Base-by-base conservation (phyloP, 169 alveolate species). In the Plasmodium adleri region DNA sequence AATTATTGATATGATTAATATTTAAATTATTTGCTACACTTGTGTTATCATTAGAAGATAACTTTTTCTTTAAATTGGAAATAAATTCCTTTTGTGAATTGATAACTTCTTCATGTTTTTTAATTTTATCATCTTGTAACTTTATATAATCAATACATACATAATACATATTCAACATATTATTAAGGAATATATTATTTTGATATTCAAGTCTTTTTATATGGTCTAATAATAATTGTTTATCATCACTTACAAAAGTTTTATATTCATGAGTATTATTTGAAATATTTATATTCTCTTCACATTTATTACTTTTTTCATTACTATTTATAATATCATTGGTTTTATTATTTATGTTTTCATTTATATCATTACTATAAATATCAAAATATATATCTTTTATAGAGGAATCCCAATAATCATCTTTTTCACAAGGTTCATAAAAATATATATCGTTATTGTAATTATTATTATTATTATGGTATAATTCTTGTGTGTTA, bases 171-270 rank as follows among this genome's bases (percentile, higher is more conserved):
- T 75, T 88, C 58, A 74, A 49, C 28, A 88, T 8, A 59, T 88
- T 88, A 28, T 88, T 74, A 6, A 88, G 78, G n/a, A 88, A 88
- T 72, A 88, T 72, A 56, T 67, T 64, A 58, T 74, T 88, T 52
- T 75, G 92, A 88, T 88, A 72, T 62, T 88, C 88, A 15, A 88
- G 24, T 58, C 88, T 72, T 50, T 72, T 75, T 88, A 75, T 88
- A 74, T 74, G 88, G 20, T 72, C 88, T 59, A 83, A 49, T 58
- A 83, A 47, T 9, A 83, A 13, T 58, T 83, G 62, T 28, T 26
- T 71, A 2, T 83, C 91, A 15, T 15, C 43, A n/a, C 39, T 83
- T 70, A 68, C 91, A 12, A 17, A 12, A 22, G 3, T 22, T 43
- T 83, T 10, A 47, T 56, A 56, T 39, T 39, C 47, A 39, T 39